phyloP scores from a whole-genome alignment of 2,329 filamentous ascomycete genomes.

The Monosporascus sp. region DNA sequence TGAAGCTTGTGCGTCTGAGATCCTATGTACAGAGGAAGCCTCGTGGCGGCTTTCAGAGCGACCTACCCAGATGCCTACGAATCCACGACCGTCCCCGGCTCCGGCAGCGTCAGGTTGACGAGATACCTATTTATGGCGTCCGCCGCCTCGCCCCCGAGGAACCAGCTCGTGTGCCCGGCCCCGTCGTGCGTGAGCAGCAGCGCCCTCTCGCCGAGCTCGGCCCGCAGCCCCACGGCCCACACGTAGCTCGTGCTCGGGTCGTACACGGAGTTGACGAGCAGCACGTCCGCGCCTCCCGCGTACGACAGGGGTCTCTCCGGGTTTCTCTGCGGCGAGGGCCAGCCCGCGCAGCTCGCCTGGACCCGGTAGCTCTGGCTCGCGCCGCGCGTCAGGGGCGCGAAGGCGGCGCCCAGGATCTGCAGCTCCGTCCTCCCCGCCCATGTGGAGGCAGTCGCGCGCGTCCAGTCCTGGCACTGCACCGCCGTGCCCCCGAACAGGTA shows the following conservation, averaged over 20 bases:
- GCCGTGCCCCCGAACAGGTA: slow-evolving; percentile 22
- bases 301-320: slow-evolving; percentile 22
- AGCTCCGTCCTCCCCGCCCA: slow-evolving; percentile 22
- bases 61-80: not conserved
- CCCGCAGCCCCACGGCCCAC: slow-evolving; percentile 29
- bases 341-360: slow-evolving; percentile 33
- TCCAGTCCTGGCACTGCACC: slow-evolving; percentile 34
- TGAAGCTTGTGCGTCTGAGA: too few relatives aligned
- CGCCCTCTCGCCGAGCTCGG: slow-evolving; percentile 25
- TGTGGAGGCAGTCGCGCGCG: slow-evolving; percentile 11
- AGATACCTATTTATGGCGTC: slow-evolving; percentile 27
- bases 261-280: slow-evolving; percentile 32
- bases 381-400: slow-evolving; percentile 29
- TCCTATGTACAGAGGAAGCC: too few relatives aligned
- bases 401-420: slow-evolving; percentile 20
- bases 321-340: slow-evolving; percentile 31
- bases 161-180: slow-evolving; percentile 33
- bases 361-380: slow-evolving; percentile 28
- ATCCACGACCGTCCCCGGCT: slow-evolving; percentile 17
- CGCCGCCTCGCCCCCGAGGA: slow-evolving; percentile 25
- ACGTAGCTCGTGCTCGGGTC: slow-evolving; percentile 35
- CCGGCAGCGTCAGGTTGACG: slow-evolving; percentile 26
- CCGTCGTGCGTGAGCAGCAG: slow-evolving; percentile 34
- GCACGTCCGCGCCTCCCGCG: slow-evolving; percentile 22
- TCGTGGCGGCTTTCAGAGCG: too few relatives aligned